Conservation (phyloP, 2,329 filamentous ascomycete species). For the Colletotrichum lupini region DNA sequence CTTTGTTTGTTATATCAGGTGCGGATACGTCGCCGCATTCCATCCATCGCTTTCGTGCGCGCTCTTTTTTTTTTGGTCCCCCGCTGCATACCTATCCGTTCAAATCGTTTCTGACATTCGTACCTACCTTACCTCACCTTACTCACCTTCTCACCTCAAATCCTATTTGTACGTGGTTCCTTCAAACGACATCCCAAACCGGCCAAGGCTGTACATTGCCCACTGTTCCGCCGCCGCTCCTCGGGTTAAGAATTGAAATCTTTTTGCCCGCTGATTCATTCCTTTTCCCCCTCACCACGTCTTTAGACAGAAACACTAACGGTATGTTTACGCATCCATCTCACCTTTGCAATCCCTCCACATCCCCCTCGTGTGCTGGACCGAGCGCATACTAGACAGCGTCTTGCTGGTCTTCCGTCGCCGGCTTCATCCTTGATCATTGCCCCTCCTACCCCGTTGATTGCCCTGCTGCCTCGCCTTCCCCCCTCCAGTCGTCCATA, state of each 20-base stretch:
- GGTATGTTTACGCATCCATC: conserved; percentile 1
- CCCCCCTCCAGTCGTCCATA: conserved; percentile 23
- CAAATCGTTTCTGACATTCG: not conserved
- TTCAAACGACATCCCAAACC: too few species aligned
- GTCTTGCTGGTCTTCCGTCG: conserved; percentile 23
- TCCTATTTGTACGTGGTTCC: too few species aligned
- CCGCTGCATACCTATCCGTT: not conserved
- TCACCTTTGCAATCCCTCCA: not conserved
- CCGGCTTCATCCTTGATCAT: conserved; percentile 28
- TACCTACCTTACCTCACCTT: too few species aligned
- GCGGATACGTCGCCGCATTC: not conserved
- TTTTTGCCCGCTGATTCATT: not conserved
- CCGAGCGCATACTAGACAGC: conserved; percentile 26
- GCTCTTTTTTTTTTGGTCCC: not conserved
- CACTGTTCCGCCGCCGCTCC: not conserved
- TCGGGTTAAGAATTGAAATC: not conserved
- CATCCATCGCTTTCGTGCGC: not conserved
- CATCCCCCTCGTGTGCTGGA: conserved; percentile 14
- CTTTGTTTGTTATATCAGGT: not conserved
- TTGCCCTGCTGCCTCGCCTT: conserved; percentile 25
- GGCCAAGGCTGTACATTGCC: too few species aligned
- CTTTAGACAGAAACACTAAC: not conserved
- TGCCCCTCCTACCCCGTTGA: conserved; percentile 29
- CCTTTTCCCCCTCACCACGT: not conserved
- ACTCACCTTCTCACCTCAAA: too few species aligned